Base-by-base conservation (phyloP, 805 yeast genomes). In the Blastobotrys attinorum region DNA sequence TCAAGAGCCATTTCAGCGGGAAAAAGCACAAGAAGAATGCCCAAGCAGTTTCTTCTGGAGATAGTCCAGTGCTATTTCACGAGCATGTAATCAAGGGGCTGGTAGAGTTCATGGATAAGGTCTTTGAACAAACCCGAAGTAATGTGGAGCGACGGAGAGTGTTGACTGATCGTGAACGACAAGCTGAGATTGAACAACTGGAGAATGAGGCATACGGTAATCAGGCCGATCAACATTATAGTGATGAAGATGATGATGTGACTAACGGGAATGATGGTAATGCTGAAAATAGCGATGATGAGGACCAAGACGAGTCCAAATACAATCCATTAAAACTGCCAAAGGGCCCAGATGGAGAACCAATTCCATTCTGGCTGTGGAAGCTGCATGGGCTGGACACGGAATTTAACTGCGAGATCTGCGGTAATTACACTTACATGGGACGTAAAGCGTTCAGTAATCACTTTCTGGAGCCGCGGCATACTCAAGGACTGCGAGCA, bases 351-450 rank as follows among this genome's bases (percentile, higher is more conserved):
- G 97, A 89, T 62, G 97, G 97, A 0, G 74, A 72, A 33, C 97
- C 97, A 0, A 86, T 92, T 22, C 98, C 98, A 1, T 77, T 72
- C 43, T 92, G 98, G 98, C 67, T 92, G 22, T 89, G 78, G 70
- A 92, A 89, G 61, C 67, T 89, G 37, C 88, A 87, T 55, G 98
- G 98, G 0, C 68, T 89, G 8, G 83, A 83, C 44, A 72, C 76
- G 35, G 76, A 74, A 42, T 85, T 77, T 53, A 55, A 63, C 1
- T 92, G 98, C 60, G 97, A 92, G 62, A 75, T 92, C 5, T 92
- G 98, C 59, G 94, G 95, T 3, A 79, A 84, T 54, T 60, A 64
- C 25, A 65, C 67, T 5, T 90, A 81, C 62, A 74, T 76, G 53
- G 98, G 98, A 1, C 70, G 95, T 6, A 68, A 71, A 39, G 71